Evolutionary conservation across 2,329 filamentous ascomycete genomes (phyloP).

Genomic region (Fusarium sp.): DNA sequence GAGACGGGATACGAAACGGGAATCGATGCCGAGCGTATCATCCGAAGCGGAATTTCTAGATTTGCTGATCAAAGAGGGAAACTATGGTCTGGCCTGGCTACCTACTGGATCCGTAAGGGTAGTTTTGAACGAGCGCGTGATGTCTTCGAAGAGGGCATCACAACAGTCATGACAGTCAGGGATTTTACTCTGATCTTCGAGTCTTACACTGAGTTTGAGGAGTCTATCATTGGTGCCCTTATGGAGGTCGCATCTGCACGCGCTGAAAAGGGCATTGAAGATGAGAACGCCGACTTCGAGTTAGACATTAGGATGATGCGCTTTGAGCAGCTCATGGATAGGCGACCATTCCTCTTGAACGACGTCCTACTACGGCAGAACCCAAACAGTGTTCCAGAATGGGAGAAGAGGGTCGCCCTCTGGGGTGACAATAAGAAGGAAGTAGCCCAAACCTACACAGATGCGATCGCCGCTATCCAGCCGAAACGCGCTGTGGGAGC

Average conservation of each 20-base stretch:
- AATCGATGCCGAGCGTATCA: slow-evolving; percentile 91
- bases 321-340: slow-evolving; percentile 98
- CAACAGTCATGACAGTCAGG: slow-evolving; percentile 97
- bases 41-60: slow-evolving; percentile 88
- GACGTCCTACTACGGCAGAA: slow-evolving; percentile 96
- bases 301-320: slow-evolving; percentile 97
- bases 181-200: slow-evolving; percentile 98
- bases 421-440: slow-evolving; percentile 95
- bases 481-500: slow-evolving; percentile 94
- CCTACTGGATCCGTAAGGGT: slow-evolving; percentile 94
- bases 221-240: slow-evolving; percentile 90
- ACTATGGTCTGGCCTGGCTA: slow-evolving; percentile 93
- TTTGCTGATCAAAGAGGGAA: slow-evolving; percentile 96
- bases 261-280: slow-evolving; percentile 80
- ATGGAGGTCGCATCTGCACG: slow-evolving; percentile 89
- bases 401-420: slow-evolving; percentile 95
- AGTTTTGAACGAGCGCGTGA: slow-evolving; percentile 94
- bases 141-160: slow-evolving; percentile 95
- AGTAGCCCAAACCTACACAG: slow-evolving; percentile 93
- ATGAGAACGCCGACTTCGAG: slow-evolving; percentile 91
- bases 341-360: slow-evolving; percentile 94
- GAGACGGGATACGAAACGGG: slow-evolving; percentile 83
- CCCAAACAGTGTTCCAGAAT: slow-evolving; percentile 94
- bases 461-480: slow-evolving; percentile 91
- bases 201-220: slow-evolving; percentile 95